Evolutionary conservation across 2,329 filamentous ascomycete genomes (phyloP).

Genomic region (Aspergillus awamori): DNA sequence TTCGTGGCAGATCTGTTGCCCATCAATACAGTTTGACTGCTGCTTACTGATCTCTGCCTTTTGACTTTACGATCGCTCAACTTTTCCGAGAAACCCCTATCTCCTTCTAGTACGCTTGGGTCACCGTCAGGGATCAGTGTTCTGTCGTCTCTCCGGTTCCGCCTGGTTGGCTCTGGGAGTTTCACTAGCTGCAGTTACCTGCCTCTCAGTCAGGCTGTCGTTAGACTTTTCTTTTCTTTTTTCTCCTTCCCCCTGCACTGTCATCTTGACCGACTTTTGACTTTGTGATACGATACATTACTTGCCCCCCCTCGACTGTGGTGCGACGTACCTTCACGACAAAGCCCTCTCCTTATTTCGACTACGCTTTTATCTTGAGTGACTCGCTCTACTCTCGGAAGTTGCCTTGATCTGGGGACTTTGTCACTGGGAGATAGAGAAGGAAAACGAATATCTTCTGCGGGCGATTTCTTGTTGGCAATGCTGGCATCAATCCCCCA

Average conservation of each 20-base stretch:
- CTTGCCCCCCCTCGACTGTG: conserved; percentile 31
- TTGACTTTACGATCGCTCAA: conserved; percentile 16
- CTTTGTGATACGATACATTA: conserved; percentile 38
- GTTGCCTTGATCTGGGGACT: conserved; percentile 15
- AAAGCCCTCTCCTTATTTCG: conserved; percentile 23
- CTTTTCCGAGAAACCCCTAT: conserved; percentile 5
- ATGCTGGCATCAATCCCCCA: conserved; percentile 43
- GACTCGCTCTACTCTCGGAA: conserved; percentile 17
- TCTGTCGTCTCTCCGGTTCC: conserved; percentile 18
- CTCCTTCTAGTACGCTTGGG: conserved; percentile 8
- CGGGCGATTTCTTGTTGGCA: conserved; percentile 21
- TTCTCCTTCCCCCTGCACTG: conserved; percentile 20
- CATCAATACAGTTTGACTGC: conserved; percentile 3
- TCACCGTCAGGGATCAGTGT: conserved; percentile 20
- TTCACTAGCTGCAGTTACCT: conserved; percentile 31
- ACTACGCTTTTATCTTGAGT: conserved; percentile 17
- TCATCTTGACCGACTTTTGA: conserved; percentile 42
- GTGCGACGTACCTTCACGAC: conserved; percentile 31
- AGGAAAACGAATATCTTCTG: not conserved
- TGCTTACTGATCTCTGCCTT: conserved; percentile 8
- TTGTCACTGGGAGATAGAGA: conserved; percentile 4
- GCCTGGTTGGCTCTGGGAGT: conserved; percentile 22
- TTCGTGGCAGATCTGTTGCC: conserved; percentile 18
- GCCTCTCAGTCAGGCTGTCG: conserved; percentile 21
- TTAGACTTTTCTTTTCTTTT: conserved; percentile 25